Evolutionary conservation across 2,329 filamentous ascomycete species (phyloP).

Genomic region (Fusarium citri): DNA sequence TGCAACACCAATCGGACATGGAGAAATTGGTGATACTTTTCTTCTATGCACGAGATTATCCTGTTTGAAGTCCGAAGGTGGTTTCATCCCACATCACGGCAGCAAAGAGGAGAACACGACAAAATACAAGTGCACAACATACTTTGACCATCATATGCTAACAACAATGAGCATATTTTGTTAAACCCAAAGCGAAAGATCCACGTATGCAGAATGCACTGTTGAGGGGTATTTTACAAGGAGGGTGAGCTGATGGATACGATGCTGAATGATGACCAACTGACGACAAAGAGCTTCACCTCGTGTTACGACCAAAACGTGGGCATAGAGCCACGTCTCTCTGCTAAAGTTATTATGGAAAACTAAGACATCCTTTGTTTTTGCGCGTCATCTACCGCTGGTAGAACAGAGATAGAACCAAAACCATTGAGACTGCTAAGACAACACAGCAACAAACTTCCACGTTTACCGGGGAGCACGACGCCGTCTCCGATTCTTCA

Average conservation of each 20-base stretch:
- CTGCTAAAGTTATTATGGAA: neutral
- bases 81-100: conserved; percentile 15
- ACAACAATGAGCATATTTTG: neutral
- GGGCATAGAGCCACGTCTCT: neutral
- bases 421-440: neutral
- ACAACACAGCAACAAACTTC: conserved; percentile 9
- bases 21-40: neutral
- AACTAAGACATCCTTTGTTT: neutral
- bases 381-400: neutral
- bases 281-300: conserved; percentile 11
- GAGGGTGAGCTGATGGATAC: conserved; percentile 23
- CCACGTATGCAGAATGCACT: conserved; percentile 26
- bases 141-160: neutral
- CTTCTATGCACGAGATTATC: conserved; percentile 8
- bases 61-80: conserved; percentile 3
- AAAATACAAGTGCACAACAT: neutral
- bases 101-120: neutral
- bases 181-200: conserved; percentile 19
- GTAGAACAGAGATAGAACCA: neutral
- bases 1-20: conserved; percentile 9
- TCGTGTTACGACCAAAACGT: conserved; percentile 24
- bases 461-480: neutral
- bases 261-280: conserved; percentile 27
- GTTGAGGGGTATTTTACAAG: conserved; percentile 14
- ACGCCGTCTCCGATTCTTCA: conserved; percentile 11